phyloP scores from a whole-genome alignment of 2,329 filamentous ascomycete genomes.

The Erysiphe neolycopersici region DNA sequence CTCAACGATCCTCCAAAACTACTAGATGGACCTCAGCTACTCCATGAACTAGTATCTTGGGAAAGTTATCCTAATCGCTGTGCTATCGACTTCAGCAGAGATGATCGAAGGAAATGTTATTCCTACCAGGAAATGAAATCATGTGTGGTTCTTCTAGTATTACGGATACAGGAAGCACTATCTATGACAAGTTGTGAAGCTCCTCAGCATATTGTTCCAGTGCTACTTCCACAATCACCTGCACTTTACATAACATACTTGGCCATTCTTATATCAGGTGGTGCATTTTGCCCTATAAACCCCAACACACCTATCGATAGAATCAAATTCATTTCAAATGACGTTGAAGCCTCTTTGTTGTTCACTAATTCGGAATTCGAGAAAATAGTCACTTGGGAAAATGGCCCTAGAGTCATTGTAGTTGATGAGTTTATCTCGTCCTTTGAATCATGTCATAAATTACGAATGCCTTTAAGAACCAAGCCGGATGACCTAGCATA shows the following conservation, averaged over 20 bases:
- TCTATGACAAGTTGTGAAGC: background rate
- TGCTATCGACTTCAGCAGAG: conserved; percentile 37
- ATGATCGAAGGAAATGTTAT: conserved; percentile 15
- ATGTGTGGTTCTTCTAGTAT: conserved; percentile 9
- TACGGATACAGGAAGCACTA: conserved; percentile 2
- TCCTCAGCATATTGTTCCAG: conserved; percentile 34
- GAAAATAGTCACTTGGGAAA: conserved; percentile 15
- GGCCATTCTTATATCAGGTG: conserved; percentile 55
- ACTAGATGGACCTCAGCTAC: conserved; percentile 25
- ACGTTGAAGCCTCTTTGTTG: conserved; percentile 43
- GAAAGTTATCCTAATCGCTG: conserved; percentile 13
- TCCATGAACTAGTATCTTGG: conserved; percentile 34
- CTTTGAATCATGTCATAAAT: background rate
- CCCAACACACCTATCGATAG: conserved; percentile 53
- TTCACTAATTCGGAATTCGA: conserved; percentile 30
- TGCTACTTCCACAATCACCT: conserved; percentile 52
- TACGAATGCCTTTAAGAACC: conserved; percentile 2
- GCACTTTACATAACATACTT: conserved; percentile 54
- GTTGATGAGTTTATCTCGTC: conserved; percentile 15
- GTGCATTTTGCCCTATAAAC: conserved; percentile 63
- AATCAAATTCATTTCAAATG: conserved; percentile 53
- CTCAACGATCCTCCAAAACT: conserved; percentile 26
- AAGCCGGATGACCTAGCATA: conserved; percentile 32
- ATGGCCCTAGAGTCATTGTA: conserved; percentile 15
- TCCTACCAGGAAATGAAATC: conserved; percentile 17